phyloP scores from a whole-genome alignment of 2,329 filamentous ascomycete genomes.

The Talaromyces sp. region DNA sequence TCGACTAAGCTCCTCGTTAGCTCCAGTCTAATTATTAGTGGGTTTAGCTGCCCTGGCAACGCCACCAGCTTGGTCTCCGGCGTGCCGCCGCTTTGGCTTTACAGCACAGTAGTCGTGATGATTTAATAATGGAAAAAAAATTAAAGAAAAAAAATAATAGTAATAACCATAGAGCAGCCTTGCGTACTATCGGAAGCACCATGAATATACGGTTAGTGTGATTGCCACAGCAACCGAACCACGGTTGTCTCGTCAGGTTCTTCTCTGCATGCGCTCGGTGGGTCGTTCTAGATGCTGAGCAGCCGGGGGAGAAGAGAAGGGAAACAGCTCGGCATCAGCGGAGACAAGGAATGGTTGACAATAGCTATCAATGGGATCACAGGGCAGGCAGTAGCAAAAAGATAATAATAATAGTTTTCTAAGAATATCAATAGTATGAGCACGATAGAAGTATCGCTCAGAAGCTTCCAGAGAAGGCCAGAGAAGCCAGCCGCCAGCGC shows the following conservation, averaged over 20 bases:
- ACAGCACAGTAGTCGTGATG: not conserved
- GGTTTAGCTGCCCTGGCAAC: conserved; percentile 7
- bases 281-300: not conserved
- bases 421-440: too few species aligned
- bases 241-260: not conserved
- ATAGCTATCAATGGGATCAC: too few species aligned
- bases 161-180: too few species aligned
- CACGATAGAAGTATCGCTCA: too few species aligned
- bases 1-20: not conserved
- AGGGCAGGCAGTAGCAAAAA: too few species aligned
- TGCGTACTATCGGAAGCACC: too few species aligned
- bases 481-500: not conserved
- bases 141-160: too few species aligned
- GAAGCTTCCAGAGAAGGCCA: not conserved
- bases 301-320: too few species aligned
- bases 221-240: not conserved
- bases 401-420: too few species aligned
- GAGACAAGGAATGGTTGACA: too few species aligned
- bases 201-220: not conserved
- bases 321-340: too few species aligned
- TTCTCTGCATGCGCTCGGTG: not conserved
- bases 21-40: not conserved
- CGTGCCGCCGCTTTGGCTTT: not conserved
- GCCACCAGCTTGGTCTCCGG: not conserved
- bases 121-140: too few species aligned